A percentile compares a stretch with the other conserved stretches of the same genome.
These are phyloP conservation scores for Myriosclerotinia curreyana DNA, from an alignment of 2,329 filamentous ascomycete species.

Conservation along the genomic window DNA sequence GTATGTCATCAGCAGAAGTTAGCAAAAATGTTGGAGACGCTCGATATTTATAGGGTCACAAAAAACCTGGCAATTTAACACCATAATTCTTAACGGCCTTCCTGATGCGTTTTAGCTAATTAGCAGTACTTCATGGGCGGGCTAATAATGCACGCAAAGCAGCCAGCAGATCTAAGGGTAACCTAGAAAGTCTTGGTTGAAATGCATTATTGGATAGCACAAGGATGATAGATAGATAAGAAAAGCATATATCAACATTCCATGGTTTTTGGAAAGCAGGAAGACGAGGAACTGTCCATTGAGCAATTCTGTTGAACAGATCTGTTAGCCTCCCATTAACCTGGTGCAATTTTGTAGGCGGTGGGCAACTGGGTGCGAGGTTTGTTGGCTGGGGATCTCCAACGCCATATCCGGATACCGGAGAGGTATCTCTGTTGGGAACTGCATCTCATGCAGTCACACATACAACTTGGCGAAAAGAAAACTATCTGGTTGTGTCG, in stretches of 20 bases:
- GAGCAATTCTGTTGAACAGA: neutral
- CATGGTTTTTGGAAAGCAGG: neutral
- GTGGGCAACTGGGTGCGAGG: neutral
- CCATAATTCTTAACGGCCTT: conserved; percentile 8
- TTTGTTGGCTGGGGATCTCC: conserved; percentile 3
- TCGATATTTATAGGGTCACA: conserved; percentile 8
- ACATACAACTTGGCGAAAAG: too few species aligned
- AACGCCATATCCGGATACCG: neutral
- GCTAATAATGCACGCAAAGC: neutral
- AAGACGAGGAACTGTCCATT: neutral
- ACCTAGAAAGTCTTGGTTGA: neutral
- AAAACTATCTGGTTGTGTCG: too few species aligned
- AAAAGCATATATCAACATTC: neutral
- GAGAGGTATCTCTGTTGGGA: neutral
- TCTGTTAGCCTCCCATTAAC: neutral
- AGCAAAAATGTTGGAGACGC: neutral
- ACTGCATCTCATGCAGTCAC: neutral
- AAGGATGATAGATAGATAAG: conserved; percentile 6
- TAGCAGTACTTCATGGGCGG: neutral
- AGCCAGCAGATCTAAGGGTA: conserved; percentile 4
- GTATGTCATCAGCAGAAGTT: neutral
- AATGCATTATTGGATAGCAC: neutral
- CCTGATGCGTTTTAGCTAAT: conserved; percentile 16
- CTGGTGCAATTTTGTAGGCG: conserved; percentile 1
- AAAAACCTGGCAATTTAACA: neutral